Conservation (phyloP, 495 filamentous ascomycete species). For the Friedmanniomyces simplex region DNA sequence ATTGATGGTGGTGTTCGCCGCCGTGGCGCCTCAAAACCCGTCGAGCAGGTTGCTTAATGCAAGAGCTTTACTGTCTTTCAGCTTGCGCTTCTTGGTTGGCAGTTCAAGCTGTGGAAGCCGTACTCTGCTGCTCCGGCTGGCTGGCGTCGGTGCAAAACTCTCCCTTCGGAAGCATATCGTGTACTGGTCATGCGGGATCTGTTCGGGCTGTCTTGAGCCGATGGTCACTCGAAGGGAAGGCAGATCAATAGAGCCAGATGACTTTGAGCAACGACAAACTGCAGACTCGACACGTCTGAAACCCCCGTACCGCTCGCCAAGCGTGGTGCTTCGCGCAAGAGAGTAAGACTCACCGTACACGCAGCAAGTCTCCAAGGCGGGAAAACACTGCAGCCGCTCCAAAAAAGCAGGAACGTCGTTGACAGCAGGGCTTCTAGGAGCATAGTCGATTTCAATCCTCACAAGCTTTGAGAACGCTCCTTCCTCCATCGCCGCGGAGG, state of each 20-base stretch:
- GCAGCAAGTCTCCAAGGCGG: neutral
- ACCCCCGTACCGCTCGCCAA: neutral
- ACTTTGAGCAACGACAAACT: neutral
- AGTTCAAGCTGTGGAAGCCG: neutral
- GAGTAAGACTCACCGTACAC: neutral
- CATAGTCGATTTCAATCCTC: neutral
- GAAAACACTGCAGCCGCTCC: neutral
- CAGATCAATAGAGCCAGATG: neutral
- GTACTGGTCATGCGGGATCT: neutral
- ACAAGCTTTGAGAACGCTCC: neutral
- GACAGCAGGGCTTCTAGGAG: neutral
- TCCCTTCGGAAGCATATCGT: neutral
- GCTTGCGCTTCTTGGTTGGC: slow-evolving; percentile 1
- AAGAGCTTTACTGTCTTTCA: slow-evolving; percentile 5
- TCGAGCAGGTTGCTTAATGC: neutral
- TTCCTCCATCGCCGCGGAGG: neutral
- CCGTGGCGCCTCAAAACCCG: neutral
- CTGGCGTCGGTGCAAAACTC: neutral
- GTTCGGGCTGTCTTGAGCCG: neutral
- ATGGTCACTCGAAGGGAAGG: neutral
- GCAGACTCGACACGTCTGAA: neutral
- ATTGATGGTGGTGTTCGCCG: neutral
- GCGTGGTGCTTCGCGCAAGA: neutral
- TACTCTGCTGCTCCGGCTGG: neutral
- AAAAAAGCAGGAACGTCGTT: neutral